Conservation (phyloP, 257 asterid species). For the Nicotiana tabacum region DNA sequence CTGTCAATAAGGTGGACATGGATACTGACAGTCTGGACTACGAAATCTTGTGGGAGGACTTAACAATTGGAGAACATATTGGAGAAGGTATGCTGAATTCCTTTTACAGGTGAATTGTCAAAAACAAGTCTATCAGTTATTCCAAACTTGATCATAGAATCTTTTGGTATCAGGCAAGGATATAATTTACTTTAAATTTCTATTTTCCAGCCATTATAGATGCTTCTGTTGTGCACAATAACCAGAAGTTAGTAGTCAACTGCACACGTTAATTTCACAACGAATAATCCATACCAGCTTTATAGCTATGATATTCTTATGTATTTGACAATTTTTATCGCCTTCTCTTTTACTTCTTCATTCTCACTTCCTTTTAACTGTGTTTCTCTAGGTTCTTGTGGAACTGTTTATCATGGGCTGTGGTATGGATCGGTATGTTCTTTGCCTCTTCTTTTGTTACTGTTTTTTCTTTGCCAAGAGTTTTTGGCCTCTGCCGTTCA, state of each 20-base stretch:
- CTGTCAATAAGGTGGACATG: constrained; percentile 60
- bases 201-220: neutral
- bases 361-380: constrained; percentile 24
- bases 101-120: neutral
- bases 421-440: constrained; percentile 98
- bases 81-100: constrained; percentile 69
- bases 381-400: constrained; percentile 75
- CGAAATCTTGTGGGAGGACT: constrained; percentile 93
- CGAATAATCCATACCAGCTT: neutral
- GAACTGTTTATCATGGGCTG: constrained; percentile 92
- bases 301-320: neutral
- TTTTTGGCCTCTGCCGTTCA: neutral
- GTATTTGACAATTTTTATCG: neutral
- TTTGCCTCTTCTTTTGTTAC: constrained; percentile 36
- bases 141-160: neutral
- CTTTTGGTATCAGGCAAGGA: neutral
- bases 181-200: neutral
- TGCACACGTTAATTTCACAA: neutral
- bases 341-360: neutral
- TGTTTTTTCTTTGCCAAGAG: neutral
- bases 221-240: neutral
- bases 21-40: constrained; percentile 73
- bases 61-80: constrained; percentile 83
- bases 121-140: neutral
- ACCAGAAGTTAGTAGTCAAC: neutral